Evolutionary conservation across 805 yeast species (phyloP), one percentile per base, ranked within the genome.

Genomic region (Metschnikowia similis): DNA sequence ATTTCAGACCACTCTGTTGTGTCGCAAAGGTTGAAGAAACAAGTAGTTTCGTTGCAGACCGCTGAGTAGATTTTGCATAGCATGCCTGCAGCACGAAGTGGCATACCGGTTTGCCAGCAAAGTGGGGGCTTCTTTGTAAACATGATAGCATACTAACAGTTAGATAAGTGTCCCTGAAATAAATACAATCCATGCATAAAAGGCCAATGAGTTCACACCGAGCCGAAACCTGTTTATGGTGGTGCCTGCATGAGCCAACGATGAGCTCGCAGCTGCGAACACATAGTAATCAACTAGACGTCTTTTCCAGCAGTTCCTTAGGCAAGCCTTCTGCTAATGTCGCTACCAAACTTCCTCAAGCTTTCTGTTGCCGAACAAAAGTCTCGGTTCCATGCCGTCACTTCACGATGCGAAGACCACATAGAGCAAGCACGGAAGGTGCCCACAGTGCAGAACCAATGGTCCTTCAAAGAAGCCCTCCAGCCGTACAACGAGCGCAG

Each of bases 1-100:
- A 62, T 74, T 45, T 60, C 63, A 10, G 72, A 70, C 26, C 55
- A 51, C 8, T 66, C 67, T 13, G 61, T 54, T 7, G 59, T 60
- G 3, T 61, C 66, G 29, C 52, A 53, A 2, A 60, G 76, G 51
- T 68, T 74, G 55, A 49, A 59, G 41, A 52, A 48, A 45, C 56
- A 43, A 17, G 45, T 56, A n/a, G 56, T 49, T 30, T 50, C 58
- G 8, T 39, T 39, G 42, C 42, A 39, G n/a, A 5, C 14, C 34
- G 29, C 41, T n/a, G 17, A 39, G 26, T 39, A 39, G 42, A n/a
- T 17, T 51, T 13, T 9, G 4, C 11, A 16, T 31, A 31, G 35
- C 8, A 31, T 29, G 31, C 4, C 31, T 21, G 21, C 21, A 21
- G 21, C 21, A 21, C 21, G 5, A 21, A n/a, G 5, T 21, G 21